Base-by-base conservation (phyloP, 148 eudicot genomes). In the Nepenthes mirabilis region DNA sequence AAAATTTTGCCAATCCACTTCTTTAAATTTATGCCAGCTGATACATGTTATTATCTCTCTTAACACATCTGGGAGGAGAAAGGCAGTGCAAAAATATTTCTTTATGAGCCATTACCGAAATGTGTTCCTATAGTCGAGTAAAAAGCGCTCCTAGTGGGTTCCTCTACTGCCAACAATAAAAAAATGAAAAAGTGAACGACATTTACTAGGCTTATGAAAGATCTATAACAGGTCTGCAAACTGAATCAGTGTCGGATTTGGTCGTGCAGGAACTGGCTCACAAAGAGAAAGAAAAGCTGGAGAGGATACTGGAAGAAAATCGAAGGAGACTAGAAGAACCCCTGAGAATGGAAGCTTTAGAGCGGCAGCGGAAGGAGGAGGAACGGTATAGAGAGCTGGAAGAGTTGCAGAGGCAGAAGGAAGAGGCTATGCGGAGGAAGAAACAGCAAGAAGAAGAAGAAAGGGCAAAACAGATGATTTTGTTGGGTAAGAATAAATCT, bases 391-490 rank as follows among this genome's bases (percentile, higher is more conserved):
- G 86, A 48, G 88, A 88, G 72, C 70, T 91, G 66, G 90, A 91
- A 66, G 96, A 88, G 80, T 72, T 82, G 72, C 98, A 91, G 59
- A 81, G 85, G 52, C 90, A 84, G 70, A 88, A 82, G 51, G 96
- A 88, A 70, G 97, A 83, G 79, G 96, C 96, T 9, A 32, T 91
- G 79, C 75, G 79, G 34, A 83, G 80, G 80, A 88, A 91, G 76
- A 88, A 82, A 62, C 93, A 83, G 67, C 80, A 85, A 67, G 98
- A 91, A 64, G 94, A 85, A 56, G 96, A 82, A 76, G 97, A 87
- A 78, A 77, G 91, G 6, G 71, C 79, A 4, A 87, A 90, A 57
- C 97, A 87, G 72, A 79, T 84, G 82, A 63, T 69, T 62, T 61
- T 90, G 43, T 71, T 90, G 69, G 97, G 97, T 53, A 90, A 90